Evolutionary conservation across 495 filamentous ascomycete genomes (phyloP).

Genomic region (Bombardia bombarda): DNA sequence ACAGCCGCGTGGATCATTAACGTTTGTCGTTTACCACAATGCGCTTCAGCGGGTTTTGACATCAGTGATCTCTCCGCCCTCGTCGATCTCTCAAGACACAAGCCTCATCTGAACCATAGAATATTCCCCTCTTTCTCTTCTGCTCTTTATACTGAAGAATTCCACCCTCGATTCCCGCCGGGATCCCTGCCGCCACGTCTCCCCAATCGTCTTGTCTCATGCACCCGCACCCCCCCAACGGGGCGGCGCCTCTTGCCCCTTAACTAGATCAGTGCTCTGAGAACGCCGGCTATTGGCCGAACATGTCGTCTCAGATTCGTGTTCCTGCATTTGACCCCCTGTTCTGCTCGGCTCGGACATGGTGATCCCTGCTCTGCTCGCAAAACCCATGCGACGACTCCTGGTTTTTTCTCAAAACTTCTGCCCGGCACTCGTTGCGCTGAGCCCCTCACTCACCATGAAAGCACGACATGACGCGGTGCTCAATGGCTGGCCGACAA

Average conservation of each 20-base stretch:
- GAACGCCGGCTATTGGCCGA: conserved; percentile 17
- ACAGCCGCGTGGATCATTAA: not conserved
- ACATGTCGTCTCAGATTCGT: conserved; percentile 18
- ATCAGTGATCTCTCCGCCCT: too few relatives aligned
- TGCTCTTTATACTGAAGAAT: too few relatives aligned
- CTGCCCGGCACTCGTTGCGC: too few relatives aligned
- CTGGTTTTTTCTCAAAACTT: conserved; percentile 9
- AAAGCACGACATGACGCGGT: too few relatives aligned
- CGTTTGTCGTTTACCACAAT: not conserved
- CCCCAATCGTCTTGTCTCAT: not conserved
- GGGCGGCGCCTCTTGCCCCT: conserved; percentile 8
- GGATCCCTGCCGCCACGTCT: not conserved
- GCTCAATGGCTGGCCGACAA: not conserved
- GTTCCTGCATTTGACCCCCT: conserved; percentile 25
- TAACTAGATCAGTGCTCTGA: conserved; percentile 10
- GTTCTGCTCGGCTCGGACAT: too few relatives aligned
- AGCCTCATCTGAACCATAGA: too few relatives aligned
- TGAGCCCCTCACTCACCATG: not conserved
- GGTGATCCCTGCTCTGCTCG: conserved; percentile 1
- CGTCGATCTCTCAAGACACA: too few relatives aligned
- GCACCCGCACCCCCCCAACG: not conserved
- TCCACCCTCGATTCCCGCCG: too few relatives aligned
- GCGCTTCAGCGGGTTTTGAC: not conserved
- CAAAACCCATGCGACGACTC: conserved; percentile 10
- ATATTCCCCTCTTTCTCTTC: too few relatives aligned